Evolutionary conservation across 805 yeast species (phyloP).

Genomic region (Suhomyces pyralidae): DNA sequence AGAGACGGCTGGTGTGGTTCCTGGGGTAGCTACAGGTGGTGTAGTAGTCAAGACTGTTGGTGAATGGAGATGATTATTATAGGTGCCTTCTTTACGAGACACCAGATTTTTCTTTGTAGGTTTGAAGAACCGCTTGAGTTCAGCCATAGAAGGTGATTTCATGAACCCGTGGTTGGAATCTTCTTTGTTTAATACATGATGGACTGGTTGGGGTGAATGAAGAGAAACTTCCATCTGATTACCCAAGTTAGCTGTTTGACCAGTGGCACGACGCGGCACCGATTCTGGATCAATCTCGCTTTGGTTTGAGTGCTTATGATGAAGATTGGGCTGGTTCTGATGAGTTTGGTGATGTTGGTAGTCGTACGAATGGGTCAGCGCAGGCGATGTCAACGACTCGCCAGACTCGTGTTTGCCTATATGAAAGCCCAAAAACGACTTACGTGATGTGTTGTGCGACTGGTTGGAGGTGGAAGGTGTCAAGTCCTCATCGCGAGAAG

Average conservation of each 20-base stretch:
- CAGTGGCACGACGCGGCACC: neutral
- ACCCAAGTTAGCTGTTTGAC: neutral
- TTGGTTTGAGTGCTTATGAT: constrained; percentile 4
- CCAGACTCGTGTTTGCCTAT: constrained; percentile 41
- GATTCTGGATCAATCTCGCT: neutral
- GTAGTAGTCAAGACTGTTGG: constrained; percentile 24
- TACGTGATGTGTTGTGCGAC: constrained; percentile 18
- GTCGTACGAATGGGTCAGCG: constrained; percentile 31
- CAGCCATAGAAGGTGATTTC: constrained; percentile 58
- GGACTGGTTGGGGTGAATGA: constrained; percentile 10
- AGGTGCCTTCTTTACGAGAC: constrained; percentile 11
- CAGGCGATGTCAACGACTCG: constrained; percentile 36
- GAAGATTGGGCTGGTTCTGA: constrained; percentile 1
- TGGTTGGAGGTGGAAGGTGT: constrained; percentile 33
- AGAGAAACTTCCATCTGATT: neutral
- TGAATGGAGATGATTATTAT: constrained; percentile 27
- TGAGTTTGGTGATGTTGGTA: constrained; percentile 8
- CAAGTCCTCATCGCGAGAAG: constrained; percentile 18
- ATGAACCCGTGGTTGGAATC: constrained; percentile 28
- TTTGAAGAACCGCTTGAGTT: constrained; percentile 68
- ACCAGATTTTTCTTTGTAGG: constrained; percentile 42
- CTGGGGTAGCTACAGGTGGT: neutral
- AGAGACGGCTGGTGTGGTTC: neutral
- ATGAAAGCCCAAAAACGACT: constrained; percentile 37
- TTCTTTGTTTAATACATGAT: constrained; percentile 8